These are phyloP conservation scores for Aspergillus sp. DNA, from an alignment of 2,329 filamentous ascomycete genomes.

Conservation along the genomic window DNA sequence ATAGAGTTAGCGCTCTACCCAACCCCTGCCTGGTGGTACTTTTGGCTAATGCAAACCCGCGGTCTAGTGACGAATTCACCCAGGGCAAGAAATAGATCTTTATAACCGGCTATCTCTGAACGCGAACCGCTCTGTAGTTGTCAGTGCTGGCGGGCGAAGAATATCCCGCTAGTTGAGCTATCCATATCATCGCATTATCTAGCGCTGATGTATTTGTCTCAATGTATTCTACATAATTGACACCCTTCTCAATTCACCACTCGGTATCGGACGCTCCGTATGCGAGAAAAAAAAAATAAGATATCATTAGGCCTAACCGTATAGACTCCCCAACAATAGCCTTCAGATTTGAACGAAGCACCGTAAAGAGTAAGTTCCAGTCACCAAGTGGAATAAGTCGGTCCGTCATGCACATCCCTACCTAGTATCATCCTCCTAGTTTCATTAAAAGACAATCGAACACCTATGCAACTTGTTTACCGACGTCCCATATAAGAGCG, in stretches of 20 bases:
- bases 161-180: background rate
- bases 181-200: slow-evolving; percentile 3
- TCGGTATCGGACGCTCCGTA: background rate
- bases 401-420: background rate
- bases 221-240: slow-evolving; percentile 16
- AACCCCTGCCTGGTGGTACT: background rate
- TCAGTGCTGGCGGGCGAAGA: background rate
- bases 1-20: background rate
- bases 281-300: background rate
- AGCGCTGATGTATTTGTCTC: slow-evolving; percentile 6
- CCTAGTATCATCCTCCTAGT: slow-evolving; percentile 2
- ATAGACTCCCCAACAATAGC: background rate
- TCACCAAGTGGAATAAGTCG: background rate
- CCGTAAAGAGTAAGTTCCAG: background rate
- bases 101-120: background rate
- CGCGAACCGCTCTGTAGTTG: background rate
- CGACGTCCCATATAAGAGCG: slow-evolving; percentile 79
- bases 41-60: background rate
- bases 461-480: slow-evolving; percentile 32
- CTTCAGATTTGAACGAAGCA: background rate
- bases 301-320: background rate
- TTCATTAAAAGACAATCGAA: background rate
- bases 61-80: slow-evolving; percentile 70
- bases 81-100: slow-evolving; percentile 56
- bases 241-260: background rate